Conservation (phyloP, 1,284 basidiomycete genomes). For the Tetrapyrgos nigripes region DNA sequence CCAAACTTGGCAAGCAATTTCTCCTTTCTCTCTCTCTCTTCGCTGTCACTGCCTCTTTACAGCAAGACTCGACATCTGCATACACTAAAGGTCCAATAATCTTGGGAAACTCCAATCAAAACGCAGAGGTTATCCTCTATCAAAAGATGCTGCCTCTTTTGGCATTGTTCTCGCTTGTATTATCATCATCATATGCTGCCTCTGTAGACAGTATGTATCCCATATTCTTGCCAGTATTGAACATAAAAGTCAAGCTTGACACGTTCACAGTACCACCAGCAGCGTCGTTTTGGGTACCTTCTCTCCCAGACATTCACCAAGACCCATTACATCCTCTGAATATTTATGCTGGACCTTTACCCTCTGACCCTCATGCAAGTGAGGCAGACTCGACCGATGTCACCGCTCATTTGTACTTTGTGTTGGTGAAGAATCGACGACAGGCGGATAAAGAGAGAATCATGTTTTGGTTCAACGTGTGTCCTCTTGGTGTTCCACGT, state of each 20-base stretch:
- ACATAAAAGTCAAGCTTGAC: neutral
- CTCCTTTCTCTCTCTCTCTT: neutral
- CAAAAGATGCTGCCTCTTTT: neutral
- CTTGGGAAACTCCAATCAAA: neutral
- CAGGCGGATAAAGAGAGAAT: slow-evolving; percentile 88
- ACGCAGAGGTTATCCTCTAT: neutral
- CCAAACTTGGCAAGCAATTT: neutral
- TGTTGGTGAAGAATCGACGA: slow-evolving; percentile 88
- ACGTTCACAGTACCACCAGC: slow-evolving; percentile 70
- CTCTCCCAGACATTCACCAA: slow-evolving; percentile 78
- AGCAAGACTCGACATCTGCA: too few relatives aligned
- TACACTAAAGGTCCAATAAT: too few relatives aligned
- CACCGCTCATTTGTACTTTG: slow-evolving; percentile 87
- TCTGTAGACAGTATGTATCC: slow-evolving; percentile 54
- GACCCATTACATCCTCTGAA: slow-evolving; percentile 74
- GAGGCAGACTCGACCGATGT: slow-evolving; percentile 58
- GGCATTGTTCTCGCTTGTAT: neutral
- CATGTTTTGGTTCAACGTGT: slow-evolving; percentile 96
- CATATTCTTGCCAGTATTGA: neutral
- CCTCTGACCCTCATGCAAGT: slow-evolving; percentile 75
- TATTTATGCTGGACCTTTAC: slow-evolving; percentile 83
- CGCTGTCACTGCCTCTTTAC: neutral
- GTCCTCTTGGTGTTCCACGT: slow-evolving; percentile 29
- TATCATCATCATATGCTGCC: slow-evolving; percentile 28
- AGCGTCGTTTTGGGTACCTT: slow-evolving; percentile 84